Base-by-base conservation (phyloP, 148 eudicot genomes). In the Rhododendron williamsianum region DNA sequence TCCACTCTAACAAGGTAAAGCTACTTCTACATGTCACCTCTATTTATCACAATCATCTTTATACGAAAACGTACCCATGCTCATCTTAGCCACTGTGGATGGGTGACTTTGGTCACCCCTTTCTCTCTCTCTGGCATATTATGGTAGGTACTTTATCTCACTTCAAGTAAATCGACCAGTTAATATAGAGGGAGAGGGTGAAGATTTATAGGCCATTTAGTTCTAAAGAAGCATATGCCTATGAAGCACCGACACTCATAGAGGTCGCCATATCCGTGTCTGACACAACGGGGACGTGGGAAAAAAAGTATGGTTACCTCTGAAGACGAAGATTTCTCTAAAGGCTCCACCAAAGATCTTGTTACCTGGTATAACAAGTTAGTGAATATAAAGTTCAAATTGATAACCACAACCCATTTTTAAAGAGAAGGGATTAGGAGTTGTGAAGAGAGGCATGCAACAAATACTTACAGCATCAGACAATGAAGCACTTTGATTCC, bases 381-480 rank as follows among this genome's bases (percentile, higher is more conserved):
- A 18, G 76, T 35, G 33, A 77, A 16, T 54, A 80, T 54, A 45
- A 7, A 69, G 52, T 25, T 25, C 30, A 48, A 72, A 43, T 36
- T 1, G 49, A 83, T 33, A 19, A 23, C 41, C 3, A 48, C 72
- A 52, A 49, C 36, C 79, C 36, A 80, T 43, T 51, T 69, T 21
- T 41, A 6, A 72, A 46, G 49, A 78, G 30, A 74, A 13, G 45
- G 13, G 45, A 18, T 8, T 30, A 27, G 38, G 35, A 45, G 23
- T 23, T 78, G 81, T 46, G 54, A n/a, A 30, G 54, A 80, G n/a
- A 46, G 27, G 16, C 18, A 81, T 10, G 35, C 41, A 82, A 9
- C n/a, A 23, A 72, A 76, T 46, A 87, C 96, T 89, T 87, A 95
- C 98, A 82, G 90, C 91, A 74, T 93, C 93, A 84, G 92, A 86